Conservation (phyloP, 2,329 filamentous ascomycete species). For the Diaporthe humulicola region DNA sequence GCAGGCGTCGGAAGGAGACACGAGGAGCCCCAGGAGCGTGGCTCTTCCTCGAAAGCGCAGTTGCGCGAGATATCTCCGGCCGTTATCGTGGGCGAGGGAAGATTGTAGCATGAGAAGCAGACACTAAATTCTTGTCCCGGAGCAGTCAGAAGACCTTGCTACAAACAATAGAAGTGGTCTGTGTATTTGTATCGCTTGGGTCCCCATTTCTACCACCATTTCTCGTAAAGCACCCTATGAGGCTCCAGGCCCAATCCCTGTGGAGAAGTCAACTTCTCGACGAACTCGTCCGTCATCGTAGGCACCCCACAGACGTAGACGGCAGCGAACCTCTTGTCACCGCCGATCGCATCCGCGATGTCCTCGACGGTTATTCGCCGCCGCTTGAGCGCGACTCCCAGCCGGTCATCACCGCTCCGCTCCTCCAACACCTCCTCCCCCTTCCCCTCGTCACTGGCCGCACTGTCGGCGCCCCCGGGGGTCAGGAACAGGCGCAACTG, state of each 20-base stretch:
- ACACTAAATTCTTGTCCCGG: neutral
- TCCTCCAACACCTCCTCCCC: neutral
- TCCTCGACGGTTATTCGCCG: constrained; percentile 60
- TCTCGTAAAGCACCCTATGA: constrained; percentile 51
- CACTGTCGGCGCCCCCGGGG: constrained; percentile 40
- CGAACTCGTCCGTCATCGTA: constrained; percentile 76
- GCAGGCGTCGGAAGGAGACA: constrained; percentile 24
- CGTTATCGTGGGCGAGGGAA: neutral
- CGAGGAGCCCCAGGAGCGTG: constrained; percentile 14
- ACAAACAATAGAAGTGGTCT: neutral
- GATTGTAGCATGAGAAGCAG: neutral
- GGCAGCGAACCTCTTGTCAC: constrained; percentile 57
- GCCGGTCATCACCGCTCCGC: constrained; percentile 37
- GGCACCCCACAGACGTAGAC: constrained; percentile 79
- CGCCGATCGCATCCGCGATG: constrained; percentile 55
- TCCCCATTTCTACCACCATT: constrained; percentile 51
- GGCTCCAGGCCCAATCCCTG: constrained; percentile 45
- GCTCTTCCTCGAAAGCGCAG: neutral
- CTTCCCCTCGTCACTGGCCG: constrained; percentile 36
- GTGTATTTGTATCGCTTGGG: neutral
- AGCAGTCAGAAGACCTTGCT: neutral
- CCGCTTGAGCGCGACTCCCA: constrained; percentile 48
- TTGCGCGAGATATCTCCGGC: neutral
- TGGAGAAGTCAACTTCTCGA: constrained; percentile 57
- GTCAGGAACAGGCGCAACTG: constrained; percentile 63